Evolutionary conservation across 2,329 filamentous ascomycete species (phyloP), one percentile per base, ranked within the genome.

Genomic region (Fusarium camptoceras): DNA sequence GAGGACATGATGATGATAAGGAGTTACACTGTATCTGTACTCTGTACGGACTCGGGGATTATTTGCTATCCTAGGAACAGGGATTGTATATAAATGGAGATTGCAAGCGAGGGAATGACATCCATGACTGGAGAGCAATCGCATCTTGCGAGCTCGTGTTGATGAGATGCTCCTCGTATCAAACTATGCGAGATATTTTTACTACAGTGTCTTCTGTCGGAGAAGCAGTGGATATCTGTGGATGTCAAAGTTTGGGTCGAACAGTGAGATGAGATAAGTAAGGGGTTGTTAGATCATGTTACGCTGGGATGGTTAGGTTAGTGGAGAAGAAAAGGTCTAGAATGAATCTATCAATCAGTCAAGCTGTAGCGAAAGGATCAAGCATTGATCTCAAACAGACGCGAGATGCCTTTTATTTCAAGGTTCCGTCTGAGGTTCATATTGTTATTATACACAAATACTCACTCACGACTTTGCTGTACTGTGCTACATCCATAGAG

Each of bases 321-420:
- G 55, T 54, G 55, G 55, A 58, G 55, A 25, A 34, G 37, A 41
- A 25, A 42, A 46, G 31, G 60, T 37, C 53, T 42, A 59, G 60
- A 65, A 59, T 65, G 44, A 51, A 51, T 39, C 37, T 49, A 37
- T 53, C 43, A 46, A 34, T 56, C 49, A 55, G 43, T 31, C 20
- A 46, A 49, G 39, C 44, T 48, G 14, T 34, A 61, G 44, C 25
- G 44, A 49, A 68, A 59, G 54, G 53, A 51, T 60, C 22, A 55
- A 53, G 54, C 37, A 64, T 50, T 43, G 30, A 25, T 58, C 50
- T 55, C 63, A 68, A 70, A 70, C 68, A 42, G 67, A 70, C 42
- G 54, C 67, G 67, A 70, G 34, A 71, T 70, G 25, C 37, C 43
- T 63, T 53, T 70, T 62, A 71, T 69, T 57, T 57, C 18, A 67